A percentile compares a stretch with the other conserved stretches of the same genome.
Evolutionary conservation across 441 rosid species (phyloP).

Genomic region (Euphorbia neoarborescens): DNA sequence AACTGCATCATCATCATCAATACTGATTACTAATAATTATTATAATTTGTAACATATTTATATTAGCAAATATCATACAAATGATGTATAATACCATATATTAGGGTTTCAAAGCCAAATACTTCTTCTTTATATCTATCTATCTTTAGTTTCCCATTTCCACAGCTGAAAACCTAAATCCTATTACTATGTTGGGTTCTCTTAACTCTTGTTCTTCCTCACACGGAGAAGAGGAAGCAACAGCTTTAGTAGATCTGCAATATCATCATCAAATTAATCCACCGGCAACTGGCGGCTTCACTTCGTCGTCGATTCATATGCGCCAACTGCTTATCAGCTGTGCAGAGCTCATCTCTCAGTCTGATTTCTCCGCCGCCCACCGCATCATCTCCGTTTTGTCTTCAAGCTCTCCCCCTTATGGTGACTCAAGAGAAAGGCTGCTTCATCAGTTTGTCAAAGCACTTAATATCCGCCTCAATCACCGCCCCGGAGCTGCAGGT

Average conservation of each 20-base stretch:
- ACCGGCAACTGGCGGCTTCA: background rate
- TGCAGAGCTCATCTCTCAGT: conserved; percentile 57
- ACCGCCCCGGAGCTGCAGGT: conserved; percentile 18
- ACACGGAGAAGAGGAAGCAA: conserved; percentile 5
- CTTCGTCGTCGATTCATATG: conserved; percentile 38
- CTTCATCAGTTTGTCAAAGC: conserved; percentile 70
- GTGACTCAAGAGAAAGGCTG: conserved; percentile 68
- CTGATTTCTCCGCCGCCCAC: conserved; percentile 62
- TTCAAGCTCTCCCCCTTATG: conserved; percentile 55
- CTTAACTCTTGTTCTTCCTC: conserved; percentile 18
- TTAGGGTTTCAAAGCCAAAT: conserved; percentile 8
- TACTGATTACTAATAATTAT: no score
- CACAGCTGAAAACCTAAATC: background rate
- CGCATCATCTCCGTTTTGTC: conserved; percentile 52
- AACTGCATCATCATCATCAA: conserved; percentile 5
- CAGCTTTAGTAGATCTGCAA: conserved; percentile 16
- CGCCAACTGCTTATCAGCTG: conserved; percentile 63
- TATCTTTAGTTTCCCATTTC: background rate
- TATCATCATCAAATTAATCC: conserved; percentile 5
- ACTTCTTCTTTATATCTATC: no score
- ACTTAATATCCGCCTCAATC: conserved; percentile 53
- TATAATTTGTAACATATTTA: no score
- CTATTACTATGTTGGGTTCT: conserved; percentile 16
- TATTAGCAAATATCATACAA: background rate
- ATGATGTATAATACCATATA: background rate